A percentile compares a stretch with the other conserved stretches of the same genome.
These are phyloP conservation scores for Aspergillus sp. DNA, from an alignment of 2,329 filamentous ascomycete genomes.

Conservation along the genomic window DNA sequence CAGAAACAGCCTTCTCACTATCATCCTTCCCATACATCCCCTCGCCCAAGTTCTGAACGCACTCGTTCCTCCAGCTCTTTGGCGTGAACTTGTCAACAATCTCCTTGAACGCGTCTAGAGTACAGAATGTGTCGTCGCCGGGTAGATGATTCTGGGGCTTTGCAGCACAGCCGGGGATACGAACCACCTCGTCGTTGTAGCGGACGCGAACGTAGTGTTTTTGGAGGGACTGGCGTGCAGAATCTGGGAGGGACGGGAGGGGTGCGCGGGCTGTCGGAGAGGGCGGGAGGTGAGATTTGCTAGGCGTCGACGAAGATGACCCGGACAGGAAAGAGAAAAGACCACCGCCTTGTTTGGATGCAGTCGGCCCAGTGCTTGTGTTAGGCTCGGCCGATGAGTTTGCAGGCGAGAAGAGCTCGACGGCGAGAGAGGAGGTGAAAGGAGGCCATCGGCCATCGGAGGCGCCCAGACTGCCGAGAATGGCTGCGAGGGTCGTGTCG, in stretches of 20 bases:
- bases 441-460: conserved; percentile 82
- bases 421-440: conserved; percentile 86
- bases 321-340: conserved; percentile 34
- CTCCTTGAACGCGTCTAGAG: conserved; percentile 84
- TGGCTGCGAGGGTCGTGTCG: conserved; percentile 84
- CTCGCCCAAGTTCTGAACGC: conserved; percentile 57
- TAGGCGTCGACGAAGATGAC: conserved; percentile 17
- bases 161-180: conserved; percentile 74
- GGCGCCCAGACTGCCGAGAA: conserved; percentile 75
- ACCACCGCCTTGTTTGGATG: conserved; percentile 26
- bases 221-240: conserved; percentile 28
- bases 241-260: conserved; percentile 29
- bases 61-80: conserved; percentile 69
- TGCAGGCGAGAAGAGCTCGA: conserved; percentile 73
- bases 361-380: conserved; percentile 19
- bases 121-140: conserved; percentile 87
- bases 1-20: conserved; percentile 36
- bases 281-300: conserved; percentile 15
- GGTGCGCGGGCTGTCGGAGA: conserved; percentile 37
- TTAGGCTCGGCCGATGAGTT: not conserved
- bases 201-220: conserved; percentile 85
- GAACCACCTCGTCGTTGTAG: conserved; percentile 84
- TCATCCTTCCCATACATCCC: conserved; percentile 50
- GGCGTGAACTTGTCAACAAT: conserved; percentile 92
- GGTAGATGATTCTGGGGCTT: conserved; percentile 76